Evolutionary conservation across 148 eudicot species (phyloP), one percentile per base, ranked within the genome.

Genomic region (Hydrangea macrophylla): DNA sequence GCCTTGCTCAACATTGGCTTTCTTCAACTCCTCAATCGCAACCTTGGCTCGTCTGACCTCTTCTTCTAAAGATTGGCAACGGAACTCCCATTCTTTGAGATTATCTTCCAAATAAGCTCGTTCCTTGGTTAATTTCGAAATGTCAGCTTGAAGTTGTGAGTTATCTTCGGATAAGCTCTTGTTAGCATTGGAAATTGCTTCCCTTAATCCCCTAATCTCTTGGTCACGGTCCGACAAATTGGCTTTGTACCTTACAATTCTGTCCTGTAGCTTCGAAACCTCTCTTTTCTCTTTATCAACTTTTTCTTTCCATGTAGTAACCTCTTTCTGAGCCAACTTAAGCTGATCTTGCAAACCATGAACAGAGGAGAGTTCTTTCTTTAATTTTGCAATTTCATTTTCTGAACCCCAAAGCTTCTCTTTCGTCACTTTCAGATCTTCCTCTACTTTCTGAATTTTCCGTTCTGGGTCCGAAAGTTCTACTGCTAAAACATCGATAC

Each of bases 211-310:
- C 72, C 98, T 85, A 8, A 92, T 88, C 79, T 92, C 98, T 63
- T 74, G 80, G 63, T 92, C 98, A n/a, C 98, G 83, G 66, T 88
- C 96, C 6, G 83, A 76, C 33, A 92, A 73, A 73, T 86, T 92
- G 51, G 79, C 64, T 76, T 92, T 90, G 86, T 92, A 92, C 71
- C 98, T 90, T 22, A 71, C 77, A 9, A 92, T 84, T 67, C 92
- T 76, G 44, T 87, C 98, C 59, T 81, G 90, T 62, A 84, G 58
- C 76, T 86, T 90, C 1, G 84, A 62, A 22, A 75, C 84, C 65
- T 84, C 88, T 55, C 83, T 71, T 72, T 87, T 87, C 73, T 90
- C 96, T 36, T 68, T 80, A 55, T 88, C 96, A 54, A 84, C 39
- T 70, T 88, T 90, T 6, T 71, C 71, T 79, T 86, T 92, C 89